Conservation (phyloP, 805 yeast species). For the Grigorovia humatica region DNA sequence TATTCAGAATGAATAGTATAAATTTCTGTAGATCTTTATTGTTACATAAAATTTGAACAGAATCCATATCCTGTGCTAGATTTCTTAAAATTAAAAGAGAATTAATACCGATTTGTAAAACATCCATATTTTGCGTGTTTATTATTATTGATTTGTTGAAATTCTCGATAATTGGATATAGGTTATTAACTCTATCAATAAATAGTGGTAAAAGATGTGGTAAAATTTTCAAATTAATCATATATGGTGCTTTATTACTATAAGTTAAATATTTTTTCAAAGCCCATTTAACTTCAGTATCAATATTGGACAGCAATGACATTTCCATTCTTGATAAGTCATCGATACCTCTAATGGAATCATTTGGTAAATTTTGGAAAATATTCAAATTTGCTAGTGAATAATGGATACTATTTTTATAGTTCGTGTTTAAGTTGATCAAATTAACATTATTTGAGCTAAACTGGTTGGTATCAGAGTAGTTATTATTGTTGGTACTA, state of each 20-base stretch:
- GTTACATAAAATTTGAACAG: constrained; percentile 67
- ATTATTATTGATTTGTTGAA: constrained; percentile 16
- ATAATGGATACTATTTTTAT: constrained; percentile 14
- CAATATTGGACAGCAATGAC: constrained; percentile 57
- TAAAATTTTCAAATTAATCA: constrained; percentile 37
- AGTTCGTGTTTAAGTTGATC: background rate
- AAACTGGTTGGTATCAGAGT: background rate
- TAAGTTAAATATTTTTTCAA: constrained; percentile 34
- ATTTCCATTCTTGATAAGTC: constrained; percentile 56
- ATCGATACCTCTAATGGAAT: constrained; percentile 45
- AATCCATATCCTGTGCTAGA: constrained; percentile 69
- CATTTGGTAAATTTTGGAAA: constrained; percentile 26
- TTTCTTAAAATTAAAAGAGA: constrained; percentile 60
- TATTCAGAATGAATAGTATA: constrained; percentile 28
- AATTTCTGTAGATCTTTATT: constrained; percentile 37
- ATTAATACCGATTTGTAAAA: constrained; percentile 27
- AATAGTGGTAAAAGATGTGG: constrained; percentile 31
- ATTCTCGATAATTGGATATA: constrained; percentile 17
- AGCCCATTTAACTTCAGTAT: constrained; percentile 64
- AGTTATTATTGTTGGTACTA: background rate
- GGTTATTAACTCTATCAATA: constrained; percentile 24
- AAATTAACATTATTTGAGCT: background rate
- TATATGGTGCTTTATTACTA: constrained; percentile 38
- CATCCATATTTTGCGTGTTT: constrained; percentile 8
- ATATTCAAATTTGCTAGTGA: constrained; percentile 24